Evolutionary conservation across 2,329 filamentous ascomycete species (phyloP), one percentile per base, ranked within the genome.

Genomic region (Fusarium torulosum): DNA sequence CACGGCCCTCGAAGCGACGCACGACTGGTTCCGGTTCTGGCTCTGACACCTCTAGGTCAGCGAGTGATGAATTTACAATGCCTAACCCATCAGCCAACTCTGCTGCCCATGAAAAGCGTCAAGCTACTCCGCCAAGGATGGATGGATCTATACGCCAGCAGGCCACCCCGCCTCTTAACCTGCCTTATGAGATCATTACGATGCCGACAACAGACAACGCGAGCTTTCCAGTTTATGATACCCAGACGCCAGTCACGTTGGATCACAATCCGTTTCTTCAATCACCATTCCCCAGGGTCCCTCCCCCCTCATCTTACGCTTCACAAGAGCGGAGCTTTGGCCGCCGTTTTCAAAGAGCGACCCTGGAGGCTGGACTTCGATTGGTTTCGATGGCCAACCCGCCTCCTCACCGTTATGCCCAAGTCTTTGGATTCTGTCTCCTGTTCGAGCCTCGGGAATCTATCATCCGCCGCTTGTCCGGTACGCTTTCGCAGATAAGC

Each of bases 401-500:
- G 46, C 81, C 85, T 0, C 81, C 83, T 3, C 75, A 80, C 4
- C 76, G 77, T 1, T 81, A 88, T 55, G 78, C 81, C n/a, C 83
- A 84, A 33, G 83, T 89, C 2, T 94, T 94, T 75, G 89, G 88
- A 35, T 90, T 93, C 57, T 88, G 88, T n/a, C 79, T 91, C 19
- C 83, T 88, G 25, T 89, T 90, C 63, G 84, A 89, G 71, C 77
- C 80, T 2, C 77, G 78, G 6, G 83, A 85, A 6, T 70, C 76
- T 37, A 87, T 89, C 53, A 63, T 84, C 27, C 64, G 75, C 19
- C 80, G 82, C 15, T 75, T 84, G 15, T 75, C 58, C 17, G 65
- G 67, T 13, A 71, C 75, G 6, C 71, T 86, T 15, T 73, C 67
- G 13, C 74, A 71, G 21, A 70, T 69, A 21, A 71, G 70, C 10